phyloP scores from a whole-genome alignment of 768 basidiomycete genomes.

The Leccinum arenicola region DNA sequence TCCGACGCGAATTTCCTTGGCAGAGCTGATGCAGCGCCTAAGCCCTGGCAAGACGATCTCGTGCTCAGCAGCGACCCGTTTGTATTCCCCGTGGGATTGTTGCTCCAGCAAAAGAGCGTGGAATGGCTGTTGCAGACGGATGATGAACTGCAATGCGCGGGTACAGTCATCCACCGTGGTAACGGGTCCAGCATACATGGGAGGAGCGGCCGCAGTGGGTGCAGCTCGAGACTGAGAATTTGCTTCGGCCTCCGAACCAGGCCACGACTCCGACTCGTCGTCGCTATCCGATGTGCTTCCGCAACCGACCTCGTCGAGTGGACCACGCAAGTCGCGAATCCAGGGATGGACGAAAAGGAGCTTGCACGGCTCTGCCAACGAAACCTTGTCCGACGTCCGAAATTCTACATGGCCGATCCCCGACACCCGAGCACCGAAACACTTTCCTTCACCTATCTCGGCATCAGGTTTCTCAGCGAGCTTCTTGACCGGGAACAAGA shows the following conservation, averaged over 20 bases:
- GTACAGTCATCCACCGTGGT: neutral
- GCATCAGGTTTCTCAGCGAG: no score
- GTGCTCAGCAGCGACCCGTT: no score
- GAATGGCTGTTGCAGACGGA: neutral
- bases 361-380: neutral
- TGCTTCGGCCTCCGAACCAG: neutral
- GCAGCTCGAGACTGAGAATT: neutral
- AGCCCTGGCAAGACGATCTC: no score
- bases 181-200: neutral
- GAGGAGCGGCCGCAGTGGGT: neutral
- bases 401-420: neutral
- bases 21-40: no score
- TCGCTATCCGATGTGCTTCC: neutral
- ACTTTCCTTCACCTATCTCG: no score
- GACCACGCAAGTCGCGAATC: slow-evolving; percentile 8
- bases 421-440: no score
- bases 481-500: no score
- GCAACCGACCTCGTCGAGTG: neutral
- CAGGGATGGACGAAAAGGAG: slow-evolving; percentile 11
- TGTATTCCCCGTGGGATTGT: no score
- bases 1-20: no score
- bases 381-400: neutral
- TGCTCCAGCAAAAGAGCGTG: no score
- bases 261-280: neutral
- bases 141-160: slow-evolving; percentile 5